Evolutionary conservation across 192 early-diverging fungal genomes (phyloP), one percentile per base, ranked within the genome.

Genomic region (Backusella circina): DNA sequence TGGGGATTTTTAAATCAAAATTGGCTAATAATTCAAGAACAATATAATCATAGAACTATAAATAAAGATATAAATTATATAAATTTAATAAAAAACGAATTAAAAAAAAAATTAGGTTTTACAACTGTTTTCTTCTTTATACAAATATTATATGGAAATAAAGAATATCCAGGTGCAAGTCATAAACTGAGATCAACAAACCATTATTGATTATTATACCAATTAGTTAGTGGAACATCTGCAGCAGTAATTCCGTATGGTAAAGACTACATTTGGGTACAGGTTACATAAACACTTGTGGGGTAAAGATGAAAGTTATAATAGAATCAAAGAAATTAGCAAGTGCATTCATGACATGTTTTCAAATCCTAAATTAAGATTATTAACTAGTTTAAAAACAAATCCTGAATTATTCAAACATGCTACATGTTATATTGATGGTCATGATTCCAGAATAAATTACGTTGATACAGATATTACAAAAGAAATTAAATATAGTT

Each of bases 181-280:
- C n/a, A n/a, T 61, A 61, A 26, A 61, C 1, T 1, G 28, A 61
- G 3, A 30, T 61, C 2, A 21, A 61, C 7, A 61, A 61, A 18
- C 15, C 15, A 9, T 61, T 61, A 21, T 21, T 61, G 1, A n/a
- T n/a, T 61, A 61, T 61, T 61, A 18, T 61, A 61, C 23, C 8
- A 28, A 26, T 26, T 61, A 16, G 57, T 61, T n/a, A n/a, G n/a
- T n/a, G n/a, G n/a, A n/a, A n/a, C n/a, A 28, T 28, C n/a, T 26
- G 28, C n/a, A n/a, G n/a, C n/a, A n/a, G 28, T 61, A 61, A 68
- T 68, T 5, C 32, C 16, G 26, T 39, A 68, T 39, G 13, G n/a
- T n/a, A n/a, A n/a, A n/a, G n/a, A n/a, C 36, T 30, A 68, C 67
- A 23, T 68, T 68, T 39, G n/a, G n/a, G n/a, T 41, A 68, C 39